Base-by-base conservation (phyloP, 352 stramenopile species). In the Pythium oligandrum region DNA sequence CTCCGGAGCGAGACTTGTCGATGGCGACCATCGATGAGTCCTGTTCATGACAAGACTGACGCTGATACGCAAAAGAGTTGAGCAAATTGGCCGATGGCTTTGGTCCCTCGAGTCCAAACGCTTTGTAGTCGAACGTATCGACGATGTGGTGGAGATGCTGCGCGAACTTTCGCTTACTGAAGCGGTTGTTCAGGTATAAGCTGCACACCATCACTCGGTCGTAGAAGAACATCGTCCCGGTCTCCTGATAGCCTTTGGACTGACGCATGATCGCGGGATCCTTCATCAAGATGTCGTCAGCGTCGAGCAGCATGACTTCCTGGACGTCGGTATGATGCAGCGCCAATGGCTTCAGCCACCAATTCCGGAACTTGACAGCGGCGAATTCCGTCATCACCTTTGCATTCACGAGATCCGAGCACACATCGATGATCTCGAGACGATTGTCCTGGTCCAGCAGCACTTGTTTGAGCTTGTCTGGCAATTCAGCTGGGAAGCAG, bases 371-470 rank as follows among this genome's bases (percentile, higher is more conserved):
- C 11, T 51, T 65, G n/a, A 61, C 55, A 1, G 63, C 62, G 2
- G 57, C 55, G 10, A 70, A 45, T 4, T 39, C 12, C 30, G 44
- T 50, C 17, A 51, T 37, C 10, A 40, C 40, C 4, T 11, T 7
- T 1, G 37, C 40, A 3, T 55, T 35, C 7, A 85, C 17, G 11
- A 78, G 32, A 2, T 82, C 63, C 0, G 61, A 54, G 58, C 75
- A 88, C 39, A 83, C 75, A 54, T 89, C 78, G 37, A 89, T 57
- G 59, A 88, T 73, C 61, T 86, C 78, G n/a, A 88, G 51, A 1
- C 53, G 43, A 9, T 46, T 49, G 54, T 88, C 78, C 32, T 73
- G 64, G 12, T 46, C 48, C 8, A 65, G 67, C n/a, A 88, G 61
- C 48, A 85, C 44, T 35, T 60, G 55, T 4, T 55, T 47, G 4